Percentiles rank a stretch among this genome's conserved stretches.
phyloP scores from a whole-genome alignment of 192 early-diverging fungal species.

The Rhizoclosmatium globosum region DNA sequence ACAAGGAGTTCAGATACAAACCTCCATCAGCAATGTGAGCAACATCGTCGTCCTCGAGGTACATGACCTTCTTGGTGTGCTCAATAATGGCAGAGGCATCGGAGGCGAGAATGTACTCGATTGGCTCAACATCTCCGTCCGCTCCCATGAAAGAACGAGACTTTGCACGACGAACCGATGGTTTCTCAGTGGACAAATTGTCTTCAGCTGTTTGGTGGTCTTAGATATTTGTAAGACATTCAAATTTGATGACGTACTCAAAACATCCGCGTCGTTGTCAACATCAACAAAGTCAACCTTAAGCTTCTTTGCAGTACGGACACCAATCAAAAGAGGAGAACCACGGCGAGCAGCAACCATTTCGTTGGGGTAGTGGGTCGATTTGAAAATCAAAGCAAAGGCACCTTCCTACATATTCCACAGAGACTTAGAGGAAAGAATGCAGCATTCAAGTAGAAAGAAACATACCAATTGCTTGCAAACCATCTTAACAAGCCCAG shows the following conservation, averaged over 20 bases:
- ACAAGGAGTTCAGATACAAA: conserved; percentile 22
- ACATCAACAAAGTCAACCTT: conserved; percentile 76
- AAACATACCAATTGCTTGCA: conserved; percentile 63
- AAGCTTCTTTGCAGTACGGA: conserved; percentile 68
- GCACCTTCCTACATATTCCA: conserved; percentile 60
- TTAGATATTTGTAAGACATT: background rate
- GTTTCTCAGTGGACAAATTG: conserved; percentile 41
- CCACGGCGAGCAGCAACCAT: conserved; percentile 66
- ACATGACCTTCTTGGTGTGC: conserved; percentile 73
- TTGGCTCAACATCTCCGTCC: conserved; percentile 59
- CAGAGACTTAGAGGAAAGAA: conserved; percentile 9
- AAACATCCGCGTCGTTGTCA: conserved; percentile 49
- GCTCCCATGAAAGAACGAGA: conserved; percentile 69
- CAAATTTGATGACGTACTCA: background rate
- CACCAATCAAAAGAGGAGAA: conserved; percentile 72
- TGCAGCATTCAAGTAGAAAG: background rate
- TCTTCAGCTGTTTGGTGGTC: conserved; percentile 19
- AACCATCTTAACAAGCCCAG: conserved; percentile 65
- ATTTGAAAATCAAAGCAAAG: conserved; percentile 69
- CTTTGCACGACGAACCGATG: conserved; percentile 56
- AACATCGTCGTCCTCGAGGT: conserved; percentile 74
- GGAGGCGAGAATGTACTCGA: conserved; percentile 71
- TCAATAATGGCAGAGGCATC: conserved; percentile 74
- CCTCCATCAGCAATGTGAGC: conserved; percentile 70
- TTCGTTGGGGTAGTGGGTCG: conserved; percentile 66